Percentiles rank a stretch among this genome's conserved stretches.
Evolutionary conservation across 768 basidiomycete species (phyloP).

Genomic region (Tylopilus rubrobrunneus): DNA sequence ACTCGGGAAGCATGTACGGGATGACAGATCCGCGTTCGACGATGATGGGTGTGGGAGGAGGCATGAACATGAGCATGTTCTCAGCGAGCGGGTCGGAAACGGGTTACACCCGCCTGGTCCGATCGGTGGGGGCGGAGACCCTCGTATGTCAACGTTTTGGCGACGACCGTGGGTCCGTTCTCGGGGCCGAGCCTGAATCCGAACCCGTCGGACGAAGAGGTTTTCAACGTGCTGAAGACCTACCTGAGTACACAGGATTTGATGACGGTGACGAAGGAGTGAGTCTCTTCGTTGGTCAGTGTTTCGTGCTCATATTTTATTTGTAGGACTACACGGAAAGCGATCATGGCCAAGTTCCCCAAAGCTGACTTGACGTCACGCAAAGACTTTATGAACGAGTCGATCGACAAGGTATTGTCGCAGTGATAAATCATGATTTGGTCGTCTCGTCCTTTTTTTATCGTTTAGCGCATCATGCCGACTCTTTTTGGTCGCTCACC

Average conservation of each 20-base stretch:
- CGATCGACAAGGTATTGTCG: conserved; percentile 90
- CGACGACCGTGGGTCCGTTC: conserved; percentile 82
- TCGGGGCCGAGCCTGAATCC: conserved; percentile 72
- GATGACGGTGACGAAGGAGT: conserved; percentile 97
- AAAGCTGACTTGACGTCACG: conserved; percentile 80
- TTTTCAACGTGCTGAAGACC: conserved; percentile 75
- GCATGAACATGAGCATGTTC: conserved; percentile 58
- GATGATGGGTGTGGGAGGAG: conserved; percentile 67
- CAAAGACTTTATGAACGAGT: conserved; percentile 90
- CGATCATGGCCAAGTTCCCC: conserved; percentile 87
- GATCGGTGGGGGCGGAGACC: conserved; percentile 41
- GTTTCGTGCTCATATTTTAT: neutral
- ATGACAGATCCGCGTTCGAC: conserved; percentile 59
- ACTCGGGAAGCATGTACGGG: conserved; percentile 74
- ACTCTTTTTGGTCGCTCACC: conserved; percentile 5
- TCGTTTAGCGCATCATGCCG: neutral
- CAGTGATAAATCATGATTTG: conserved; percentile 49
- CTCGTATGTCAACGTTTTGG: conserved; percentile 85
- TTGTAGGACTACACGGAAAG: conserved; percentile 80
- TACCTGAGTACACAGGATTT: conserved; percentile 91
- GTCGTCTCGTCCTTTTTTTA: neutral
- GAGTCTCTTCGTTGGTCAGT: conserved; percentile 31
- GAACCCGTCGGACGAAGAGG: conserved; percentile 82
- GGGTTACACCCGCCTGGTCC: conserved; percentile 48
- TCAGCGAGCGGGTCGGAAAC: conserved; percentile 54